Evolutionary conservation across 179 eudicot species (phyloP), one percentile per base, ranked within the genome.

Genomic region (Spinacia oleracea): DNA sequence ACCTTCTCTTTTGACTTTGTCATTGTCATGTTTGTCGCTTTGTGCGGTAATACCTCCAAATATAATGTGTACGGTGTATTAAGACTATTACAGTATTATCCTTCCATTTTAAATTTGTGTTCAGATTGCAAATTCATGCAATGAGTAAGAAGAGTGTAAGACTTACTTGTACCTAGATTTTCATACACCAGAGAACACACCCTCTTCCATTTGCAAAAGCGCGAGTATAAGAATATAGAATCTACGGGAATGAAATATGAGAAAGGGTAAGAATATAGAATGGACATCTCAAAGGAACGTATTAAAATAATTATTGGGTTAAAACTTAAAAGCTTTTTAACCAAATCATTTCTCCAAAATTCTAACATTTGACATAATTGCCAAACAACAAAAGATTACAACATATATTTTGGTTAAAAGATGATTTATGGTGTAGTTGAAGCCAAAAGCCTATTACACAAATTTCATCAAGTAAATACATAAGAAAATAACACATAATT

Each of bases 331-430:
- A 38, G 5, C 6, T 38, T 2, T 5, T 45, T 70, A 11, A 11
- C 8, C 38, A 46, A 25, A 43, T 45, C 35, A 25, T 70, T 27
- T 70, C 53, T n/a, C 18, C 32, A 46, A 70, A 70, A 43, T 32
- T 45, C 23, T 70, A 40, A 11, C 53, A 70, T 43, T 45, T 23
- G 34, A 70, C 20, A 27, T 23, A 7, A 14, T 43, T 70, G 45
- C 15, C 56, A 70, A 70, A 25, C 56, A 70, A 70, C 35, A 40
- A 67, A n/a, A 67, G 48, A 69, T 45, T 70, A 70, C 73, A 70
- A 14, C 45, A 70, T 27, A 25, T 16, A 70, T n/a, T n/a, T n/a
- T n/a, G n/a, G 16, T 70, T 25, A 45, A 70, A 70, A 42, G 73
- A 70, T 27, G 56, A 70, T n/a, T n/a, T n/a, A n/a, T 70, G 10